These are phyloP conservation scores for Pseudogymnoascus sp. DNA, from an alignment of 2,329 filamentous ascomycete genomes.

Conservation along the genomic window DNA sequence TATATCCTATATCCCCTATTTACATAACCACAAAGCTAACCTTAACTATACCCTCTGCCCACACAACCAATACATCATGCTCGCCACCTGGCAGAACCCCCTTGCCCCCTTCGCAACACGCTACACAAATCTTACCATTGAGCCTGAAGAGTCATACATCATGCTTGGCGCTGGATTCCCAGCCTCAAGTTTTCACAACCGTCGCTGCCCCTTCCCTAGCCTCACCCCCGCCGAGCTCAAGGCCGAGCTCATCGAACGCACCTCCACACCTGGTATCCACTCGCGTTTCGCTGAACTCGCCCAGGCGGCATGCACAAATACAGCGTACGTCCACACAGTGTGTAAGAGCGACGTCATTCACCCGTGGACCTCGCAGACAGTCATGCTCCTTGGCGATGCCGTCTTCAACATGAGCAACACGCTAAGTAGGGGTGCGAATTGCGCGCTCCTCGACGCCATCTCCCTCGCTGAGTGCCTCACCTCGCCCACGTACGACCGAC, in stretches of 20 bases:
- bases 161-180: conserved; percentile 25
- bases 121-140: conserved; percentile 19
- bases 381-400: conserved; percentile 18
- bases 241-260: conserved; percentile 17
- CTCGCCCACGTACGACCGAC: conserved; percentile 10
- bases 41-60: conserved; percentile 18
- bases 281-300: conserved; percentile 18
- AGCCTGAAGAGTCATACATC: conserved; percentile 24
- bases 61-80: conserved; percentile 23
- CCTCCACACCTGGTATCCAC: conserved; percentile 16
- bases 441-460: conserved; percentile 24
- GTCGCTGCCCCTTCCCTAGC: conserved; percentile 15
- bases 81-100: conserved; percentile 24
- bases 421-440: conserved; percentile 25
- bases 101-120: conserved; percentile 19
- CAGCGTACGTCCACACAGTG: conserved; percentile 20
- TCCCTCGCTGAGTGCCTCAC: conserved; percentile 20
- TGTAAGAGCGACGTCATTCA: conserved; percentile 21
- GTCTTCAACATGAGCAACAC: conserved; percentile 21
- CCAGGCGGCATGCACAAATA: conserved; percentile 18
- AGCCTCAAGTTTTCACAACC: conserved; percentile 18
- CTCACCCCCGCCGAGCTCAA: conserved; percentile 22
- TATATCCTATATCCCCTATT: not conserved
- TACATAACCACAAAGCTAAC: not conserved
- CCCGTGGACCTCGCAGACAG: conserved; percentile 19